phyloP scores from a whole-genome alignment of 805 yeast genomes.

The Dipodascopsis tothii region DNA sequence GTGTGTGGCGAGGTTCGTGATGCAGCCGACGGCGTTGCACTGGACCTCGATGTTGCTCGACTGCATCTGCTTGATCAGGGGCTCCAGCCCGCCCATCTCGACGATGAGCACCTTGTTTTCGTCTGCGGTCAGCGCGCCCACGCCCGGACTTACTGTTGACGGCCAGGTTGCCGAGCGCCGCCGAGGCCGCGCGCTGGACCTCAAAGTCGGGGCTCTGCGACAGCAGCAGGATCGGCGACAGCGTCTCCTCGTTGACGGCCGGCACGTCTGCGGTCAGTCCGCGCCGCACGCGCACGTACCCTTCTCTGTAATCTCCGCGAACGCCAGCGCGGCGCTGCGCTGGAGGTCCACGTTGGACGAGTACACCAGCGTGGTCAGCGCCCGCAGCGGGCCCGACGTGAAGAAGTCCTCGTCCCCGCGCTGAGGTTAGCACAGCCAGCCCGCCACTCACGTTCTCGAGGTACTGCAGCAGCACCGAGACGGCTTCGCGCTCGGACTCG shows the following conservation, averaged over 20 bases:
- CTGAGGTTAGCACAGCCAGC: slow-evolving; percentile 3
- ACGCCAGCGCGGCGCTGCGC: slow-evolving; percentile 94
- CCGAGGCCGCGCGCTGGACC: slow-evolving; percentile 97
- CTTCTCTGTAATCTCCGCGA: slow-evolving; percentile 96
- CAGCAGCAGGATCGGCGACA: slow-evolving; percentile 85
- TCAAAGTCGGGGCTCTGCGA: slow-evolving; percentile 84
- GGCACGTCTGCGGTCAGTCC: slow-evolving; percentile 49
- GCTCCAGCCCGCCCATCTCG: slow-evolving; percentile 96
- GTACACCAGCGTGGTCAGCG: slow-evolving; percentile 84
- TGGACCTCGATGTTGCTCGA: slow-evolving; percentile 95
- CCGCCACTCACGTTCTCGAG: slow-evolving; percentile 55
- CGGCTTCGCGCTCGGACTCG: slow-evolving; percentile 95
- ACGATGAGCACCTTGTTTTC: slow-evolving; percentile 89
- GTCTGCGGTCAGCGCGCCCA: slow-evolving; percentile 28
- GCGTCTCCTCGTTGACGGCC: slow-evolving; percentile 80
- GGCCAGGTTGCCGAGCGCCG: slow-evolving; percentile 96
- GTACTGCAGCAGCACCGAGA: slow-evolving; percentile 78
- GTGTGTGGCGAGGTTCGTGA: slow-evolving; percentile 94
- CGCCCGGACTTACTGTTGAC: slow-evolving; percentile 50
- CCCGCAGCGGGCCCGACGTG: slow-evolving; percentile 70
- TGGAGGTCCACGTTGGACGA: slow-evolving; percentile 92
- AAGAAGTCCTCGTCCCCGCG: slow-evolving; percentile 84
- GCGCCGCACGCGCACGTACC: slow-evolving; percentile 17
- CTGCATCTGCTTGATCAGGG: slow-evolving; percentile 95
- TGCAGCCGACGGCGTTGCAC: slow-evolving; percentile 98